Conservation (phyloP, 495 filamentous ascomycete genomes). For the Emericellopsis terricola region DNA sequence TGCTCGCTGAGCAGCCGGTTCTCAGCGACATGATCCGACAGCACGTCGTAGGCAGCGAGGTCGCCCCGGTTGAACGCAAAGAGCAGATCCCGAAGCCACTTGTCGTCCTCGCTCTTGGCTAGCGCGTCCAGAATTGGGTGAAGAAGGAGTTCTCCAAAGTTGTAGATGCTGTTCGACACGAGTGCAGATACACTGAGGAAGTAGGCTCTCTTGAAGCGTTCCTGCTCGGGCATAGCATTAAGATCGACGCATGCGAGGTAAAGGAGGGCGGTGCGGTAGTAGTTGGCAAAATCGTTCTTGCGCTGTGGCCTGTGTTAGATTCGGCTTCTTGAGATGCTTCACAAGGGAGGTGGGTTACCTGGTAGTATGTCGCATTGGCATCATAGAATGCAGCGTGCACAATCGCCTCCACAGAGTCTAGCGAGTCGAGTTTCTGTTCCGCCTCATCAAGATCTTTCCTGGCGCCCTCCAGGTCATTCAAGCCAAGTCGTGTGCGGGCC, state of each 20-base stretch:
- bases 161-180: constrained; percentile 89
- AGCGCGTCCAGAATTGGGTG: constrained; percentile 90
- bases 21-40: constrained; percentile 58
- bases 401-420: constrained; percentile 88
- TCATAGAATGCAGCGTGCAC: constrained; percentile 96
- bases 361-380: constrained; percentile 87
- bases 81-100: constrained; percentile 83
- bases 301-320: too few relatives aligned
- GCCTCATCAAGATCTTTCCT: constrained; percentile 73
- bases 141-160: constrained; percentile 95
- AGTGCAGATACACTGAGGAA: constrained; percentile 85
- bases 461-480: constrained; percentile 56
- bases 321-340: too few relatives aligned
- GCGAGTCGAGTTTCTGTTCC: constrained; percentile 72
- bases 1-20: constrained; percentile 66
- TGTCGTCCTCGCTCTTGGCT: constrained; percentile 31
- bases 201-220: constrained; percentile 70
- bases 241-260: constrained; percentile 95
- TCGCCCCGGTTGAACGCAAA: constrained; percentile 97
- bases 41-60: constrained; percentile 64
- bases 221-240: constrained; percentile 45
- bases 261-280: constrained; percentile 93
- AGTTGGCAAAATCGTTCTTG: constrained; percentile 79
- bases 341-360: constrained; percentile 27
- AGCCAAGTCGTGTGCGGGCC: constrained; percentile 69